Base-by-base conservation (phyloP, 495 filamentous ascomycete species). In the Penicillium chermesinum region DNA sequence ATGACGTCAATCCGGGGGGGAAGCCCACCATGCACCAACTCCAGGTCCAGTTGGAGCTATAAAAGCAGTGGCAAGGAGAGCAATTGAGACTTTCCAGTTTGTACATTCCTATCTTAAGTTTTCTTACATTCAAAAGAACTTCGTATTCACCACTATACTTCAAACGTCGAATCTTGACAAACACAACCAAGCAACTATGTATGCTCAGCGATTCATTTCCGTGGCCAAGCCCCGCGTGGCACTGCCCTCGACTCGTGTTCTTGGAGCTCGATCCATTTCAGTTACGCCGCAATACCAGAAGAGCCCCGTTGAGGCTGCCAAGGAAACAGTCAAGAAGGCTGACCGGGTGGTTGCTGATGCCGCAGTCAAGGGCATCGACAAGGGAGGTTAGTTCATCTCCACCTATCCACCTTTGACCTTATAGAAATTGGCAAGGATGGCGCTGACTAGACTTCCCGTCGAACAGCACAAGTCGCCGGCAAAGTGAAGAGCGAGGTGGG, bases 311-410 rank as follows among this genome's bases (percentile, higher is more conserved):
- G 78, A 82, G 18, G 52, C 67, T 1, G 71, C 72, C 42, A 83
- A 82, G 63, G 77, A 82, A 22, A 74, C 77, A 0, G 54, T 77
- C 15, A 78, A 84, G 65, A 69, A 67, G 41, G 78, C 76, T 15
- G 79, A 85, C 57, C 62, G 72, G 41, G 64, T 62, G 3, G 65
- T 80, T n/a, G 72, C 77, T 1, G 68, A 79, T 59, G 74, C 63
- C 0, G 75, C 74, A 9, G 75, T 83, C 3, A 79, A 79, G 71
- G 81, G 81, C 17, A 83, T 85, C 49, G 72, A 85, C 60, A 76
- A 65, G 32, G 76, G 79, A 21, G 70, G 74, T 81, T 72, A 21
- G 77, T 73, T 34, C 25, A 30, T 21, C 45, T 38, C 27, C 8
- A 49, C n/a, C n/a, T n/a, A n/a, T n/a, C n/a, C n/a, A n/a, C n/a